Evolutionary conservation across 192 early-diverging fungal species (phyloP).

Genomic region (Mortierella hygrophila): DNA sequence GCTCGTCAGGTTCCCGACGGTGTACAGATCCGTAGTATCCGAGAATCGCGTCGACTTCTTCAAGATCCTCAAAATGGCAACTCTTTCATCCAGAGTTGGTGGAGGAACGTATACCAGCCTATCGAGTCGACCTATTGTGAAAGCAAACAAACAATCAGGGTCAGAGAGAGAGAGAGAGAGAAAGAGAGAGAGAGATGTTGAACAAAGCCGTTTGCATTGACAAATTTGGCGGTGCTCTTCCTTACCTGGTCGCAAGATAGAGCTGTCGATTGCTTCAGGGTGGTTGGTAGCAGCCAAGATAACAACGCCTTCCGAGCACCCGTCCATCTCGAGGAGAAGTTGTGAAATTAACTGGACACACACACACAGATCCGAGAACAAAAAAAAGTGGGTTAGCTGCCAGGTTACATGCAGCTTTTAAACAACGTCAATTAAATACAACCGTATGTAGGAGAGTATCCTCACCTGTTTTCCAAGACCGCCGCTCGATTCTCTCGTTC

Average conservation of each 20-base stretch:
- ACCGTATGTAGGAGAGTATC: not conserved
- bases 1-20: slow-evolving; percentile 61
- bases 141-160: too few relatives aligned
- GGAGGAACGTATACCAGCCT: slow-evolving; percentile 76
- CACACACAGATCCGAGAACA: not conserved
- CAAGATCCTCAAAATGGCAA: slow-evolving; percentile 73
- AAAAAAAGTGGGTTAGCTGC: not conserved
- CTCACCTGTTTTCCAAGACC: slow-evolving; percentile 76
- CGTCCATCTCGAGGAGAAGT: slow-evolving; percentile 84
- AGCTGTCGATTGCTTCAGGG: slow-evolving; percentile 76
- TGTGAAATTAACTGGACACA: slow-evolving; percentile 78
- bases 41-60: slow-evolving; percentile 44
- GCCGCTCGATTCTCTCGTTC: slow-evolving; percentile 73
- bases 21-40: slow-evolving; percentile 44
- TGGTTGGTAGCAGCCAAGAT: slow-evolving; percentile 92
- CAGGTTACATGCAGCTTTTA: not conserved
- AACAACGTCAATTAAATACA: not conserved
- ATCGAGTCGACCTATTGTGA: slow-evolving; percentile 79
- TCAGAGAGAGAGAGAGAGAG: not conserved
- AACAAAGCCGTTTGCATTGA: not conserved
- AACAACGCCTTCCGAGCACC: slow-evolving; percentile 69
- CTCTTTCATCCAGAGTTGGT: slow-evolving; percentile 70
- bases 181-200: not conserved
- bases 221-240: not conserved
- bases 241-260: slow-evolving; percentile 83